phyloP scores from a whole-genome alignment of 305 asterid species.

The Striga hermonthica region DNA sequence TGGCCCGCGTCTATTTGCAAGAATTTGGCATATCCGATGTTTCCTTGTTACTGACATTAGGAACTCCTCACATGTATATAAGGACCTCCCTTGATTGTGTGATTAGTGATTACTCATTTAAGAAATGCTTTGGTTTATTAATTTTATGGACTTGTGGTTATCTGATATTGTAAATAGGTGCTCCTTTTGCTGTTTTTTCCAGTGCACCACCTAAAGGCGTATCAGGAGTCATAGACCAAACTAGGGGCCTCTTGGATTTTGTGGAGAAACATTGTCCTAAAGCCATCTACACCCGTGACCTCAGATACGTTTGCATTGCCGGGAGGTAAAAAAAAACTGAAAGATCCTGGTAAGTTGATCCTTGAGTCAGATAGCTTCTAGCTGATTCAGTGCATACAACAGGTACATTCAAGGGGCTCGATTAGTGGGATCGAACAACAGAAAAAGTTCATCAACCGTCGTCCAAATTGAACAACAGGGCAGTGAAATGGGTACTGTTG shows the following conservation, averaged over 20 bases:
- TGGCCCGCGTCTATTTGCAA: constrained; percentile 86
- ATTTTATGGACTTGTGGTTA: not conserved
- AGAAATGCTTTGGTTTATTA: constrained; percentile 18
- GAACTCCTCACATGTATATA: constrained; percentile 90
- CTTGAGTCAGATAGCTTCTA: constrained; percentile 5
- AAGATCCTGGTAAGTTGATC: not conserved
- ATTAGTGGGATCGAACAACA: constrained; percentile 43
- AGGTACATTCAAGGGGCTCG: constrained; percentile 88
- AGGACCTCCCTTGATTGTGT: constrained; percentile 1
- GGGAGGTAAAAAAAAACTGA: constrained; percentile 61
- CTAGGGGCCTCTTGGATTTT: constrained; percentile 87
- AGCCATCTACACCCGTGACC: constrained; percentile 76
- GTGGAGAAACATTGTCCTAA: constrained; percentile 75
- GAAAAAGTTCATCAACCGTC: constrained; percentile 30
- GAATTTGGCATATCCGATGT: constrained; percentile 62
- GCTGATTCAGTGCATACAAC: constrained; percentile 26
- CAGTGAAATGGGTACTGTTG: constrained; percentile 39
- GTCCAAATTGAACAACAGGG: constrained; percentile 36
- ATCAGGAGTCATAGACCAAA: constrained; percentile 92
- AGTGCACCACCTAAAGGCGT: constrained; percentile 86
- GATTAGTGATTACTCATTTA: constrained; percentile 3
- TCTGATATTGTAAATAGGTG: not conserved
- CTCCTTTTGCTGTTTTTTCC: constrained; percentile 29
- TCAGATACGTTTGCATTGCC: constrained; percentile 86
- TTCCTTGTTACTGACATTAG: constrained; percentile 76